These are phyloP conservation scores for Zasmidium angulare DNA, from an alignment of 2,329 filamentous ascomycete genomes.

Conservation along the genomic window DNA sequence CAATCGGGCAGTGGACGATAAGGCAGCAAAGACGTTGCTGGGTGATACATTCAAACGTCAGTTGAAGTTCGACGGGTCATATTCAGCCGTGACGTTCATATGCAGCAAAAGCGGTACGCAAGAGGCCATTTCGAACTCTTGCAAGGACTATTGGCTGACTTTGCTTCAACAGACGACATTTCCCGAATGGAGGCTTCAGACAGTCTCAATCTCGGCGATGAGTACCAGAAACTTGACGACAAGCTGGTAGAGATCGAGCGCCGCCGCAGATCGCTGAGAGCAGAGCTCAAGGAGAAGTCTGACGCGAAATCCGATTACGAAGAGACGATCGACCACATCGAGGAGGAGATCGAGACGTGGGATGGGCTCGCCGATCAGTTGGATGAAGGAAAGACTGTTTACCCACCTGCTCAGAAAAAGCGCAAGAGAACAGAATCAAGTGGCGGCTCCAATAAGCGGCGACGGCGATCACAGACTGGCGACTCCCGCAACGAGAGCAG, in stretches of 20 bases:
- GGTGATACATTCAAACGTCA: conserved; percentile 60
- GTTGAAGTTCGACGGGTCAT: conserved; percentile 58
- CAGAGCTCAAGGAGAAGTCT: conserved; percentile 30
- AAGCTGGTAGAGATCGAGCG: conserved; percentile 29
- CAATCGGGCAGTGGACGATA: conserved; percentile 60
- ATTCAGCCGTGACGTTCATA: conserved; percentile 58
- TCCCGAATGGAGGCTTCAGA: conserved; percentile 47
- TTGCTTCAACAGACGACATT: conserved; percentile 52
- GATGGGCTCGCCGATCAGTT: conserved; percentile 41
- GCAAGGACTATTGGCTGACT: not conserved
- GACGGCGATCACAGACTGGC: conserved; percentile 20
- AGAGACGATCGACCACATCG: conserved; percentile 37
- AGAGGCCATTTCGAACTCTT: not conserved
- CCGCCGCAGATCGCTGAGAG: conserved; percentile 20
- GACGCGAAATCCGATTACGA: conserved; percentile 38
- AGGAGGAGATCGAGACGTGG: conserved; percentile 49
- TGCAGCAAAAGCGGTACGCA: conserved; percentile 55
- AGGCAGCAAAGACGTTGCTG: conserved; percentile 57
- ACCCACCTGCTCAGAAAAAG: conserved; percentile 34
- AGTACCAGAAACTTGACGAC: conserved; percentile 28
- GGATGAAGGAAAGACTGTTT: conserved; percentile 45
- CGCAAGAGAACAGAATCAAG: conserved; percentile 35
- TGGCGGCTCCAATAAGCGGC: conserved; percentile 13
- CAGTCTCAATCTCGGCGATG: conserved; percentile 38
- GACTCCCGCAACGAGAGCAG: conserved; percentile 27